Percentiles rank a stretch among this genome's conserved stretches.
Evolutionary conservation across 805 yeast species (phyloP).

Genomic region (Pichia gijzeniarum): DNA sequence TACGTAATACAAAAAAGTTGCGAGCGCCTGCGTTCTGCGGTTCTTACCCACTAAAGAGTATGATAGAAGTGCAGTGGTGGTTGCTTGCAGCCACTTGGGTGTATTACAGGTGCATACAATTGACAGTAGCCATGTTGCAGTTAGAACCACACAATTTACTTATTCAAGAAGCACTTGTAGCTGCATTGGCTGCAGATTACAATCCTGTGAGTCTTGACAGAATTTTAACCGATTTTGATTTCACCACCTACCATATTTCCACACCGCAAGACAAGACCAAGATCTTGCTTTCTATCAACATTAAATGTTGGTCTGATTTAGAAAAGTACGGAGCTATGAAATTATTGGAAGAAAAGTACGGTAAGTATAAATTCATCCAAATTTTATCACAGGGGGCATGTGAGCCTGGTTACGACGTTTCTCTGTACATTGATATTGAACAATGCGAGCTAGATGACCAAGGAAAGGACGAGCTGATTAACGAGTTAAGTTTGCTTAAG

Average conservation of each 20-base stretch:
- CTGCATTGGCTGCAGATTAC: conserved; percentile 49
- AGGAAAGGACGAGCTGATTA: conserved; percentile 45
- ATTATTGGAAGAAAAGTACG: conserved; percentile 46
- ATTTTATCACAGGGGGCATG: conserved; percentile 32
- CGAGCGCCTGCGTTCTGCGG: no score
- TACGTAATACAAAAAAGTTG: no score
- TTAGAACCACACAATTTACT: conserved; percentile 79
- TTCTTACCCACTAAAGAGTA: no score
- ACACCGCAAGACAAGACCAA: conserved; percentile 71
- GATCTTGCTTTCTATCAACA: conserved; percentile 60
- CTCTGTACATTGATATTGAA: conserved; percentile 57
- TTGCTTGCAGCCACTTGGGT: no score
- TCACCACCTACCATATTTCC: conserved; percentile 87
- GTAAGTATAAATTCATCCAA: conserved; percentile 33
- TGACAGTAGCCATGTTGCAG: conserved; percentile 59
- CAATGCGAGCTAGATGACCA: conserved; percentile 34
- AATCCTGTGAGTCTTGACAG: conserved; percentile 62
- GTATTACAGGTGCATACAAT: no score
- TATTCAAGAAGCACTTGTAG: conserved; percentile 72
- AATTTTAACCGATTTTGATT: conserved; percentile 90
- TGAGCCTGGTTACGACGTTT: conserved; percentile 79
- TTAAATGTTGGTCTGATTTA: conserved; percentile 75
- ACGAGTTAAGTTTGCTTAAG: conserved; percentile 67
- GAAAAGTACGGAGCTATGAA: conserved; percentile 56
- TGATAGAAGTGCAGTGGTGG: no score